Evolutionary conservation across 208 protist genomes (phyloP), one percentile per base, ranked within the genome.

Genomic region (Leishmania guyanensis): DNA sequence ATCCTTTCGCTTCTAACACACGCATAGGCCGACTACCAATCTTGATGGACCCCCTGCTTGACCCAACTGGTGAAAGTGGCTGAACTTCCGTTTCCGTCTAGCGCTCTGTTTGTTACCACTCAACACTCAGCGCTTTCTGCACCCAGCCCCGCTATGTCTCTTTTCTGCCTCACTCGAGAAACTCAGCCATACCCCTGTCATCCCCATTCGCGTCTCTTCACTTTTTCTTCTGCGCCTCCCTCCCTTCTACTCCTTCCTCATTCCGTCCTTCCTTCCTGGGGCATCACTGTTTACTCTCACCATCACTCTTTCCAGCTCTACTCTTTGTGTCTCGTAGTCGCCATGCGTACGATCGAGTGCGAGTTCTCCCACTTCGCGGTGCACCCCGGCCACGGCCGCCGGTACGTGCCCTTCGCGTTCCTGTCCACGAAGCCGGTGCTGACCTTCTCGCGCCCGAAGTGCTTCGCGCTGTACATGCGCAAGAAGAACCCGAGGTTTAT

Each of bases 401-500:
- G 93, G 82, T 98, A 98, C 86, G 96, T 98, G 89, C 94, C 96
- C 74, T 97, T 96, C 84, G 93, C 93, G 91, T 96, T 98, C 80
- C 90, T 97, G 84, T 98, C 96, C 77, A 98, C 96, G 86, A 98
- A 97, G 94, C 96, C 96, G 72, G 96, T 98, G 83, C 92, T 98
- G 91, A 96, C 95, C 74, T 98, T 98, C 90, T 86, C 90, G 72
- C 88, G 90, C 83, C 92, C 93, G 69, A 98, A 98, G 92, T 97
- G 94, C 90, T 93, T 95, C 75, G 93, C 88, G 56, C 85, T 98
- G 88, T 98, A 97, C 94, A 94, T 96, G 91, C 93, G 93, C 88
- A 98, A 98, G 94, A 98, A 98, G 94, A 98, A 98, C 93, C 95
- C 96, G 75, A 93, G 95, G 82, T 97, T 96, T 88, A 78, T 98